phyloP scores from a whole-genome alignment of 164 flowering plant species.

The Aristolochia contorta region DNA sequence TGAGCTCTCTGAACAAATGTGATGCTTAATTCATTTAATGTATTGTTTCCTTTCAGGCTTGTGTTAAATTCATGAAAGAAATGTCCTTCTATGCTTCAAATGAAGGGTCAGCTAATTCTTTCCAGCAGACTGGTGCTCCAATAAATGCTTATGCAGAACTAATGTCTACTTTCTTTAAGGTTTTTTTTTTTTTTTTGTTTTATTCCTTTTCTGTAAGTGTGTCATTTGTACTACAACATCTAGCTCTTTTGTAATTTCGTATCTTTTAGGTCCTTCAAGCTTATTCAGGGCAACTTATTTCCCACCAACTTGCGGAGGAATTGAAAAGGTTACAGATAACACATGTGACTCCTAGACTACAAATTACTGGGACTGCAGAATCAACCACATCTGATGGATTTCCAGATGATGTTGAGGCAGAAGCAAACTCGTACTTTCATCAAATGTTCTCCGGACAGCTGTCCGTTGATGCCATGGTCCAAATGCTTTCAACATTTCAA shows the following conservation, averaged over 20 bases:
- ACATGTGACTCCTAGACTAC: constrained; percentile 31
- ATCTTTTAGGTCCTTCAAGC: constrained; percentile 61
- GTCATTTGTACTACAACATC: neutral
- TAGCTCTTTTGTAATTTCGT: neutral
- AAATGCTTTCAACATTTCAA: constrained; percentile 78
- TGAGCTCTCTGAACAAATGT: neutral
- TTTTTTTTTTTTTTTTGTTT: constrained; percentile 17
- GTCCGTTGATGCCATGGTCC: constrained; percentile 67
- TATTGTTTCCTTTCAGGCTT: constrained; percentile 43
- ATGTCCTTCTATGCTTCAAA: constrained; percentile 30
- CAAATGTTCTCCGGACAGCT: constrained; percentile 75
- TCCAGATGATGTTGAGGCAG: constrained; percentile 71
- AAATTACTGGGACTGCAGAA: constrained; percentile 45
- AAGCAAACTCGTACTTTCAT: constrained; percentile 80
- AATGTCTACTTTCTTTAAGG: constrained; percentile 58
- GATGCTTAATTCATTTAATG: constrained; percentile 3
- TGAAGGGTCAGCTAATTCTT: constrained; percentile 39
- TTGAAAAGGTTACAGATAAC: constrained; percentile 46
- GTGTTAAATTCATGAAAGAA: constrained; percentile 72
- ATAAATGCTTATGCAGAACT: constrained; percentile 42
- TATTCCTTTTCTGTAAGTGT: neutral
- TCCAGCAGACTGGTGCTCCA: constrained; percentile 42
- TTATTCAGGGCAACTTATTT: constrained; percentile 32
- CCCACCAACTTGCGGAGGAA: constrained; percentile 56
- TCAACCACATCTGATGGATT: constrained; percentile 49